phyloP scores from a whole-genome alignment of 371 early-diverging fungal genomes.

The Capniomyces stellatus region DNA sequence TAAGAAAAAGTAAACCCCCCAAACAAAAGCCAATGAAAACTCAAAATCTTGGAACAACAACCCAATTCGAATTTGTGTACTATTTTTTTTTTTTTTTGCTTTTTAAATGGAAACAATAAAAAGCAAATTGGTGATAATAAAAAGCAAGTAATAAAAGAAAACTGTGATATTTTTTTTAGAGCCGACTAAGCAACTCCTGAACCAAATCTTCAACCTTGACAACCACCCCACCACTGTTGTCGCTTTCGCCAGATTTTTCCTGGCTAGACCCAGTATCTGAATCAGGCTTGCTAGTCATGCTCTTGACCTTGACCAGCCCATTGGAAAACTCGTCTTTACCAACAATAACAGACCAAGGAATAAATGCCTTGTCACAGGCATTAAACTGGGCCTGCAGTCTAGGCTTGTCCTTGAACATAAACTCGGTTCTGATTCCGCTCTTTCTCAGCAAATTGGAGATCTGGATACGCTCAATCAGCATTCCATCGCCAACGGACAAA shows the following conservation, averaged over 20 bases:
- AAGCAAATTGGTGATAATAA: no score
- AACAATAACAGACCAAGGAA: conserved; percentile 78
- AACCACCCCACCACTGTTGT: neutral
- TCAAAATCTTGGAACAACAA: no score
- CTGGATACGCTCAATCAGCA: conserved; percentile 81
- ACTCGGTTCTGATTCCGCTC: conserved; percentile 69
- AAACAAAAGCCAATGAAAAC: no score
- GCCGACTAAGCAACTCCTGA: neutral
- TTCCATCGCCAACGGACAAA: conserved; percentile 66
- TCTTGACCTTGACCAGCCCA: conserved; percentile 71
- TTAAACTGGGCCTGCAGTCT: conserved; percentile 64
- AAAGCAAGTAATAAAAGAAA: no score
- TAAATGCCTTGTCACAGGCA: conserved; percentile 61
- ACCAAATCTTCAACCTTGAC: neutral
- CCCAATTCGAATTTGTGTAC: no score
- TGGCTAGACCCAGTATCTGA: no score
- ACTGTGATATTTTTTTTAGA: no score
- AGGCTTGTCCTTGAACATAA: conserved; percentile 83
- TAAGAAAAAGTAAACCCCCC: no score
- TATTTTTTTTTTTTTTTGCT: no score
- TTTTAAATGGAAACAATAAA: no score
- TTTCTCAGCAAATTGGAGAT: conserved; percentile 80
- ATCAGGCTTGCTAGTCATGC: conserved; percentile 49
- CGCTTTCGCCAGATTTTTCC: neutral
- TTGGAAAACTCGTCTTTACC: conserved; percentile 65